phyloP scores from a whole-genome alignment of 1,284 basidiomycete species.

The Puccinia sorghi region DNA sequence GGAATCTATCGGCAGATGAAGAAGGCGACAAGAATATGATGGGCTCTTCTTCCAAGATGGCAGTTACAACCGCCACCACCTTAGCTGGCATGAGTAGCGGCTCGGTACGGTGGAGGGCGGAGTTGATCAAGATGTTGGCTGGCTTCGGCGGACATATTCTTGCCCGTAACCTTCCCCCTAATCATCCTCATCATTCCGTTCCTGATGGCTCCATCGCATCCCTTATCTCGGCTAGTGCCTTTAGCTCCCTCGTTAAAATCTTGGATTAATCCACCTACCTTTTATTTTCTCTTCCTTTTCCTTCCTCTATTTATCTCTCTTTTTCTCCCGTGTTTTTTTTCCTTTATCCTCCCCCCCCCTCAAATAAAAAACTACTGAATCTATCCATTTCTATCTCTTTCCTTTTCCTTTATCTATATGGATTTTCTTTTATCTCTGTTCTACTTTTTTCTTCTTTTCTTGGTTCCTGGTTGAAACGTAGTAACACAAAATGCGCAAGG shows the following conservation, averaged over 20 bases:
- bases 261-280: neutral
- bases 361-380: neutral
- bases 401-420: neutral
- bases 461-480: too few relatives aligned
- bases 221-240: neutral
- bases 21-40: neutral
- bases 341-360: neutral
- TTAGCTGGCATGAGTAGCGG: neutral
- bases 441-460: too few relatives aligned
- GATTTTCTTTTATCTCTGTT: too few relatives aligned
- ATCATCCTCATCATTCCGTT: neutral
- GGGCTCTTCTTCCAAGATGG: neutral
- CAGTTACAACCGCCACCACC: neutral
- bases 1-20: neutral
- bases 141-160: neutral
- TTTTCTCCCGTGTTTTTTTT: neutral
- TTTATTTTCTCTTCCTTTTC: neutral
- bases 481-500: too few relatives aligned
- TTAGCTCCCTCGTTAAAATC: slow-evolving; percentile 9
- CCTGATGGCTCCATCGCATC: neutral
- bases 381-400: neutral
- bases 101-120: slow-evolving; percentile 10
- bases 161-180: neutral
- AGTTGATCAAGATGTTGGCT: slow-evolving; percentile 24
- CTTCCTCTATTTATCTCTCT: neutral